A percentile compares a stretch with the other conserved stretches of the same genome.
Conservation (phyloP, 441 rosid species). For the Syzygium malaccense region DNA sequence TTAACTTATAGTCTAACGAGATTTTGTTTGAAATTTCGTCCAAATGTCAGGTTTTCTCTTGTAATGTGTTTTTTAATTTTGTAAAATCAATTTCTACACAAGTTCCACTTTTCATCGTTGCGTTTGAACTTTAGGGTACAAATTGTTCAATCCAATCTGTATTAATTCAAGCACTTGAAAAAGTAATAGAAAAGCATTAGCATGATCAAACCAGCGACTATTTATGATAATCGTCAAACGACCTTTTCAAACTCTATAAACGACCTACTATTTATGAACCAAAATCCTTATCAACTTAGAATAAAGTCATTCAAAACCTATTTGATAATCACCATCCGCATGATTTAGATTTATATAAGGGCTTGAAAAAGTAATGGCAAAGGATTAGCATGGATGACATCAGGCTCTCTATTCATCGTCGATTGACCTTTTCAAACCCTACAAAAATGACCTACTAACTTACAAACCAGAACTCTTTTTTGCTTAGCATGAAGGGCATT, state of each 20-base stretch:
- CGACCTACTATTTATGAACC: not conserved
- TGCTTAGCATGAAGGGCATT: not conserved
- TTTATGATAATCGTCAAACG: not conserved
- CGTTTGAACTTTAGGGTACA: not conserved
- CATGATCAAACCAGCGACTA: not conserved
- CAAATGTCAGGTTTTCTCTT: not conserved
- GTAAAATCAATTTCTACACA: not conserved
- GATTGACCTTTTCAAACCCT: not conserved
- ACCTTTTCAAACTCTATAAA: not conserved
- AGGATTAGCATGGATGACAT: not conserved
- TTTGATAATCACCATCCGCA: not conserved
- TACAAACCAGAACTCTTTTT: not conserved
- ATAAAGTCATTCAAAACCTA: not conserved
- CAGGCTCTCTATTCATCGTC: not conserved
- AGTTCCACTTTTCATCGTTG: not conserved
- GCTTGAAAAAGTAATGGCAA: not conserved
- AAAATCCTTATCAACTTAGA: not conserved
- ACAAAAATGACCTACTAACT: not conserved
- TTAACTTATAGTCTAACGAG: not conserved
- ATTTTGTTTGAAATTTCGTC: not conserved
- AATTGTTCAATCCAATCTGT: not conserved
- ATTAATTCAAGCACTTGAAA: not conserved
- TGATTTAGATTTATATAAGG: not conserved
- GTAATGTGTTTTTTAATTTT: not conserved
- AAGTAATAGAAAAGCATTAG: not conserved